phyloP scores from a whole-genome alignment of 805 yeast genomes.

The Peterozyma xylosa region DNA sequence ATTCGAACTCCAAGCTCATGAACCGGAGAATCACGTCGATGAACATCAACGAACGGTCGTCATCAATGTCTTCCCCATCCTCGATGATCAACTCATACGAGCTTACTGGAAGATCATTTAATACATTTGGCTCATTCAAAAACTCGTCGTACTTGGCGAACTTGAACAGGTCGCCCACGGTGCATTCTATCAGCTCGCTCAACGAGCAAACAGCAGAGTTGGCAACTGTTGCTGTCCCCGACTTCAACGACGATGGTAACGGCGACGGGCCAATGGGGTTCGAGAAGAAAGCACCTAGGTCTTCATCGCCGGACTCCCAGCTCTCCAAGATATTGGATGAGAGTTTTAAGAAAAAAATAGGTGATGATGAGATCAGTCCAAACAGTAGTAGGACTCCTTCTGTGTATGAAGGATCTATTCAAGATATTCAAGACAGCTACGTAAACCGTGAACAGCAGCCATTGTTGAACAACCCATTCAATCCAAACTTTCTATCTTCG shows the following conservation, averaged over 20 bases:
- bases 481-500: neutral
- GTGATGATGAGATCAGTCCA: no score
- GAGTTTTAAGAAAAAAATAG: neutral
- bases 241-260: slow-evolving; percentile 15
- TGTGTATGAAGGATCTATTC: no score
- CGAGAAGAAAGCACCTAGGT: neutral
- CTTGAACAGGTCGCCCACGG: slow-evolving; percentile 24
- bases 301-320: slow-evolving; percentile 5
- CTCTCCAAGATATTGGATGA: slow-evolving; percentile 5
- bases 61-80: no score
- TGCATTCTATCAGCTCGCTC: slow-evolving; percentile 39
- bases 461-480: slow-evolving; percentile 8
- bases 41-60: no score
- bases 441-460: neutral
- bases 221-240: slow-evolving; percentile 49
- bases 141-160: no score
- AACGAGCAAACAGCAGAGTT: slow-evolving; percentile 52
- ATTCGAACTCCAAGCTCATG: no score
- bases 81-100: no score
- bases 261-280: slow-evolving; percentile 2
- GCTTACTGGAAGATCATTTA: no score
- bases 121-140: no score
- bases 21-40: no score
- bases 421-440: neutral
- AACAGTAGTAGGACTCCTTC: no score